These are phyloP conservation scores for Xylariales sp. DNA, from an alignment of 2,329 filamentous ascomycete genomes.

Conservation along the genomic window DNA sequence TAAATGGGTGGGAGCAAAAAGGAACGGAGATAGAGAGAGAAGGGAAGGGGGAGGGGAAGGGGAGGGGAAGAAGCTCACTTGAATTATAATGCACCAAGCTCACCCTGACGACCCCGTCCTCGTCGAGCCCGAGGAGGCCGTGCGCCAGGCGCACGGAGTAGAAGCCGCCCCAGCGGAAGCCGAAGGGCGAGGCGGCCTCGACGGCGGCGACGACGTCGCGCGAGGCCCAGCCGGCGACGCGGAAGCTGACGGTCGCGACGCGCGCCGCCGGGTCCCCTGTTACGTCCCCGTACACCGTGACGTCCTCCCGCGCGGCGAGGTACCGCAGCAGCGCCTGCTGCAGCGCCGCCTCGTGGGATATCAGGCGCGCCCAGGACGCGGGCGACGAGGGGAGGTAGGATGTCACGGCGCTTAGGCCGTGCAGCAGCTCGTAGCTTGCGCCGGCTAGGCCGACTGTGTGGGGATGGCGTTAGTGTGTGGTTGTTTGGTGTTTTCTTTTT, in stretches of 20 bases:
- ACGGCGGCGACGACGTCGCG: slow-evolving; percentile 70
- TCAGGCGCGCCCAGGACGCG: slow-evolving; percentile 62
- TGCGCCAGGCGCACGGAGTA: slow-evolving; percentile 73
- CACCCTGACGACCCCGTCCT: slow-evolving; percentile 75
- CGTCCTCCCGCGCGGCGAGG: slow-evolving; percentile 61
- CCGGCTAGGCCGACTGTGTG: slow-evolving; percentile 58
- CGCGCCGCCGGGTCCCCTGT: slow-evolving; percentile 60
- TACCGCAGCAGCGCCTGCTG: slow-evolving; percentile 70
- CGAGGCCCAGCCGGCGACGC: slow-evolving; percentile 66
- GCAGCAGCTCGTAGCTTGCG: slow-evolving; percentile 76
- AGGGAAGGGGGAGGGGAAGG: background rate
- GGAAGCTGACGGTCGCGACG: slow-evolving; percentile 76
- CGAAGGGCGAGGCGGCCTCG: slow-evolving; percentile 68
- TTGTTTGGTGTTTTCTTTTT: background rate
- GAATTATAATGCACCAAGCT: slow-evolving; percentile 81
- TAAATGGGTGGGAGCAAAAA: background rate
- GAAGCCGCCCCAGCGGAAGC: slow-evolving; percentile 75
- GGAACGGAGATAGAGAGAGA: background rate
- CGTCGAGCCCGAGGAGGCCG: slow-evolving; percentile 67
- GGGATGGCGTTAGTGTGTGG: background rate
- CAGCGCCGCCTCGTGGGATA: slow-evolving; percentile 69
- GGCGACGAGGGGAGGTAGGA: slow-evolving; percentile 66
- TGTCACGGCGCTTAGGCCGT: slow-evolving; percentile 70
- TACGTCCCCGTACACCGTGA: slow-evolving; percentile 69
- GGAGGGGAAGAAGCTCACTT: slow-evolving; percentile 55